A percentile compares a stretch with the other conserved stretches of the same genome.
Evolutionary conservation across 805 yeast species (phyloP).

Genomic region (Metschnikowia gruessii): DNA sequence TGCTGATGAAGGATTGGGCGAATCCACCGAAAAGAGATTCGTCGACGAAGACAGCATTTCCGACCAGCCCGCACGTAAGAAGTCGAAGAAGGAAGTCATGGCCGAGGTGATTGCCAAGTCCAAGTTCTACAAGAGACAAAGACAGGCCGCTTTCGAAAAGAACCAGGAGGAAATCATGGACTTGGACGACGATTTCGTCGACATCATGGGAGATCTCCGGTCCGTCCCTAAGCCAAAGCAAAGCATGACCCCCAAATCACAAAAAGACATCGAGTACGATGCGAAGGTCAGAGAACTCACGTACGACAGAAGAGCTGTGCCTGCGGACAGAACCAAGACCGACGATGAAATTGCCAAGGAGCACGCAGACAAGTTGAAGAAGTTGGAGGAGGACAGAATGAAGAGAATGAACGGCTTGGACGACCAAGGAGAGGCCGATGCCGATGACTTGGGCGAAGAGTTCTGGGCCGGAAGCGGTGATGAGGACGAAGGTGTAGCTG

Average conservation of each 20-base stretch:
- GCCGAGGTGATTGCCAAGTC: constrained; percentile 81
- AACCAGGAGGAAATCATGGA: constrained; percentile 60
- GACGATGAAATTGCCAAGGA: constrained; percentile 66
- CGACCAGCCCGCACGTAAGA: constrained; percentile 52
- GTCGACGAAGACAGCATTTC: constrained; percentile 36
- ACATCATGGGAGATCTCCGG: constrained; percentile 56
- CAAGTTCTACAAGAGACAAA: constrained; percentile 69
- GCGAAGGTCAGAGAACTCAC: constrained; percentile 62
- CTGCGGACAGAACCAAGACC: constrained; percentile 79
- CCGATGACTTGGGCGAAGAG: constrained; percentile 66
- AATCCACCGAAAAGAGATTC: constrained; percentile 25
- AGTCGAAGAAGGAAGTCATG: constrained; percentile 83
- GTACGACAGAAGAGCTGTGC: constrained; percentile 72
- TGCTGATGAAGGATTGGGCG: constrained; percentile 31
- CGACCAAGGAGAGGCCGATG: constrained; percentile 48
- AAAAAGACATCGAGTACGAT: constrained; percentile 56
- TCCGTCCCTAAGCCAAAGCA: constrained; percentile 12
- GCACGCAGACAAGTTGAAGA: constrained; percentile 55
- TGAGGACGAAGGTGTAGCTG: neutral
- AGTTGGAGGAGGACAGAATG: constrained; percentile 63
- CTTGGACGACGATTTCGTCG: constrained; percentile 71
- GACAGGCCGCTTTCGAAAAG: constrained; percentile 63
- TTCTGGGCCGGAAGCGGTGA: constrained; percentile 60
- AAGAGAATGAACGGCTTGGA: constrained; percentile 70
- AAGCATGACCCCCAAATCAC: constrained; percentile 32